Evolutionary conservation across 441 rosid genomes (phyloP), one percentile per base, ranked within the genome.

Genomic region (Pelargonium fulgidum): DNA sequence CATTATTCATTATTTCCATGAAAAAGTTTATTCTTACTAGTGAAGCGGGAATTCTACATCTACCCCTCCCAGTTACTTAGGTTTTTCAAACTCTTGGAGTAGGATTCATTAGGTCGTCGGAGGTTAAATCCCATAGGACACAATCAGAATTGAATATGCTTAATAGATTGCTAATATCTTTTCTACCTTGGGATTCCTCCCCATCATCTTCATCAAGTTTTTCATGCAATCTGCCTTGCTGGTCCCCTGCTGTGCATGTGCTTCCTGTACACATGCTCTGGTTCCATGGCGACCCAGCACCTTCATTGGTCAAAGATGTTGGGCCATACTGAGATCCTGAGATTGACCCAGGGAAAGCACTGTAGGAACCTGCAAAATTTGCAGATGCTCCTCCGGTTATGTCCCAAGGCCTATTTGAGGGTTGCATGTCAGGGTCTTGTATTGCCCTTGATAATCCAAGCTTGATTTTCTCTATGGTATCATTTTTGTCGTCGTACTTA

Each of bases 41-140:
- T 72, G 19, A 64, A 64, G 66, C 62, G 68, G 9, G 39, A 33
- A 24, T 72, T 56, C 71, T 69, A 71, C 66, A 56, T 67, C 65
- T 41, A 65, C 19, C 67, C 67, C 39, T 14, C 36, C 66, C 22
- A 68, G 65, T 62, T 17, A 1, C 70, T 16, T 59, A 6, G 47
- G 26, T 52, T 41, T 68, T 50, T 73, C 68, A 80, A 58, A 75
- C 81, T 2, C 12, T 42, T 42, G 9, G 9, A 7, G 82, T 79
- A 62, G 81, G 83, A 77, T 83, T 83, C 75, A 81, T 79, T 39
- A 87, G 76, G 74, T 83, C 84, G 56, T 82, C 85, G 0, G 92
- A 80, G 12, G 85, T 80, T 70, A 87, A 81, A 71, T 84, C 87
- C 92, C 92, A 81, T 54, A 89, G 63, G 62, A 85, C 83, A 29